Base-by-base conservation (phyloP, 768 basidiomycete species). In the Tylopilus felleus region DNA sequence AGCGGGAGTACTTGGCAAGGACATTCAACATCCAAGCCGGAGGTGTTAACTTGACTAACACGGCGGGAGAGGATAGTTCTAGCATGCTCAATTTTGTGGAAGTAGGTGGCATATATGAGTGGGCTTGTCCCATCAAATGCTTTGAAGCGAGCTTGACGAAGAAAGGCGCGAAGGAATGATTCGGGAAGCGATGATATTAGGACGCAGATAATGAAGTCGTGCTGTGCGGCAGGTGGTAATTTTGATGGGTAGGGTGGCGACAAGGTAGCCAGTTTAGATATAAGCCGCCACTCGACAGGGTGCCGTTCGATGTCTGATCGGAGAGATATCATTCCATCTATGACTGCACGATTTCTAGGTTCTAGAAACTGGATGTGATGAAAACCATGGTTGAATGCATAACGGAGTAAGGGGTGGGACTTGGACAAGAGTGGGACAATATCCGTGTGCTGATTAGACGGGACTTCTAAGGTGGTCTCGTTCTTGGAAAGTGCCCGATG, bases 81-180 rank as follows among this genome's bases (percentile, higher is more conserved):
- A n/a, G 51, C 49, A 21, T 60, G 58, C 1, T 55, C 36, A 4
- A 46, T 31, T 22, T 53, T 60, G 8, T 28, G 31, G 13, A 13
- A 33, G 33, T 33, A 8, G 47, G 53, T 33, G 9, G 53, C 53
- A 38, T 60, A 60, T 17, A 60, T 27, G 1, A 60, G 51, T 0
- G 60, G 54, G 5, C 45, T 57, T 2, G 57, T 62, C n/a, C 55
- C 38, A 3, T 27, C 36, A 14, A 22, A 31, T 22, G 36, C 5
- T n/a, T 40, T 42, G 46, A 53, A 42, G n/a, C 39, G 39, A 9
- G 33, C 29, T 22, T 12, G 47, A n/a, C 17, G 33, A 22, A 54
- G 47, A n/a, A 50, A 58, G 10, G 40, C 19, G 8, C 4, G n/a
- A 8, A 58, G 43, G 5, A 36, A 49, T 22, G 29, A 3, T 16